These are phyloP conservation scores for Suillus subalutaceus DNA, from an alignment of 768 basidiomycete species.

Conservation along the genomic window DNA sequence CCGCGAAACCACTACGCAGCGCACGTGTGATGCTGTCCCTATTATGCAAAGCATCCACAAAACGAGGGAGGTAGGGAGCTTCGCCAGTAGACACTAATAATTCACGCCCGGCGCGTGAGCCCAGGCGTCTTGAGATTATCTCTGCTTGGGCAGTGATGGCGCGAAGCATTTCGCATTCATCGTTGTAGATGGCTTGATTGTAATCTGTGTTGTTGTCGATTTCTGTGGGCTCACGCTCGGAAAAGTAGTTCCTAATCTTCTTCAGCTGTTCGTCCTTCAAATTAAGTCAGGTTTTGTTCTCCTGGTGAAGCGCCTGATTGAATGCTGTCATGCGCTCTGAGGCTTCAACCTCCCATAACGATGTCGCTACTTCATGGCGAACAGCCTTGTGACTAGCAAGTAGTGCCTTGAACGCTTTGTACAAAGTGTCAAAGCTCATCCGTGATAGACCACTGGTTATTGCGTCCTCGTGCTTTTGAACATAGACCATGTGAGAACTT, in stretches of 20 bases:
- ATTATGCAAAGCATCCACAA: not conserved
- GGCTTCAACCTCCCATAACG: not conserved
- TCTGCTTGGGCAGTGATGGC: not conserved
- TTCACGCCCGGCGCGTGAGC: not conserved
- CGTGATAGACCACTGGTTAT: not conserved
- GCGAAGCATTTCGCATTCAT: not conserved
- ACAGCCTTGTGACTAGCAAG: not conserved
- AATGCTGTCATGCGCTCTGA: not conserved
- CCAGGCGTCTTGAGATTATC: not conserved
- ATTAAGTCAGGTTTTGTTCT: not conserved
- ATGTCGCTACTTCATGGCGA: not conserved
- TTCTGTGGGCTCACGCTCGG: not conserved
- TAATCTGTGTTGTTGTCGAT: not conserved
- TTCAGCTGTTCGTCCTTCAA: not conserved
- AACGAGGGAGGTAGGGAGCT: not conserved
- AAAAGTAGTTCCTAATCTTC: not conserved
- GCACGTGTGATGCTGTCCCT: not conserved
- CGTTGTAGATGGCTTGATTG: not conserved
- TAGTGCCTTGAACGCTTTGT: not conserved
- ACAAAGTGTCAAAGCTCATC: not conserved
- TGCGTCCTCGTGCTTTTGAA: not conserved
- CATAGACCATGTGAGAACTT: not conserved
- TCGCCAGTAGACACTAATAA: not conserved
- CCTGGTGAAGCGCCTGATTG: not conserved
- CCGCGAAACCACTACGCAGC: not conserved